Percentiles rank a stretch among this genome's conserved stretches.
Evolutionary conservation across 2,329 filamentous ascomycete genomes (phyloP).

Genomic region (Taxawa tesnikishii): DNA sequence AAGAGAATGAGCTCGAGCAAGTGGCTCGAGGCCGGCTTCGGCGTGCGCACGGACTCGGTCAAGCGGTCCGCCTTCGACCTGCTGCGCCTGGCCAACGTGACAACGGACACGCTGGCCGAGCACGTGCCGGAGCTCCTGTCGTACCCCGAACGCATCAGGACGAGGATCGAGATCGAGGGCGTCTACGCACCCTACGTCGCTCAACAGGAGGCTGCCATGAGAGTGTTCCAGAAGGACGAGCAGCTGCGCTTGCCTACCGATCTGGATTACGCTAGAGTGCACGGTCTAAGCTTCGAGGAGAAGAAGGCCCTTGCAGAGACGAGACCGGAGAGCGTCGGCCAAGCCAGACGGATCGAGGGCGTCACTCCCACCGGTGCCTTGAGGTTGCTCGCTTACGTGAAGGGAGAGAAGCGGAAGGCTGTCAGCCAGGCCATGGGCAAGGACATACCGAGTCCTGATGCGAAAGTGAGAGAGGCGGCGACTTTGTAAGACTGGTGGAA

Average conservation of each 20-base stretch:
- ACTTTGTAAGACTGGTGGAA: neutral
- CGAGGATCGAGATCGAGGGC: constrained; percentile 68
- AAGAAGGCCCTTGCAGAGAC: constrained; percentile 56
- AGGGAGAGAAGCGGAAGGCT: constrained; percentile 24
- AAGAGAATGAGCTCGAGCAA: constrained; percentile 46
- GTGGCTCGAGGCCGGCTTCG: constrained; percentile 62
- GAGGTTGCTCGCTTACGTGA: constrained; percentile 51
- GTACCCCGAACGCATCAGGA: constrained; percentile 48
- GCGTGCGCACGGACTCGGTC: constrained; percentile 51
- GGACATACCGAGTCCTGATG: too few relatives aligned
- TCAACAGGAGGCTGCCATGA: constrained; percentile 55
- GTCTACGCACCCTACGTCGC: constrained; percentile 77
- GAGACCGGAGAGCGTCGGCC: constrained; percentile 72
- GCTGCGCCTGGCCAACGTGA: constrained; percentile 53
- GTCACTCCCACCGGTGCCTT: constrained; percentile 40
- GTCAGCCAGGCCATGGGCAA: constrained; percentile 14
- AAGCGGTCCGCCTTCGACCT: constrained; percentile 68
- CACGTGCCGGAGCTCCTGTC: constrained; percentile 42
- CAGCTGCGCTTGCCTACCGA: constrained; percentile 56
- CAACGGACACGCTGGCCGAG: constrained; percentile 44
- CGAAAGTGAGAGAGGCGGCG: neutral
- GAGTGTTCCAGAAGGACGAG: constrained; percentile 65
- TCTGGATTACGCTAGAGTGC: constrained; percentile 62
- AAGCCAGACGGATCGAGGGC: constrained; percentile 80
- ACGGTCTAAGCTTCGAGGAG: constrained; percentile 71